Conservation (phyloP, 192 early-diverging fungal species). For the Podila horticola region DNA sequence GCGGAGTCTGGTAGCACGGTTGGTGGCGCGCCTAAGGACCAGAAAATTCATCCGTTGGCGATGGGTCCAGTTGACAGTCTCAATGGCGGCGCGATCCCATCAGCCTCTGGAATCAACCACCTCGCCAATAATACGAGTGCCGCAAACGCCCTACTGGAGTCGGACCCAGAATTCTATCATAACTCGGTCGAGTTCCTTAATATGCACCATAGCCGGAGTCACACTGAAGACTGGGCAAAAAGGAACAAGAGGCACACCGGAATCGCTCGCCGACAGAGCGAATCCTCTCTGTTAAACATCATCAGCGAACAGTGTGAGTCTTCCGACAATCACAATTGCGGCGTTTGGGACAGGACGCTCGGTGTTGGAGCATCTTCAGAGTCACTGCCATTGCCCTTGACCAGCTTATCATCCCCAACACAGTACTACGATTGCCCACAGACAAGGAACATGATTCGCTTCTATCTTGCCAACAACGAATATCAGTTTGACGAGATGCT, state of each 20-base stretch:
- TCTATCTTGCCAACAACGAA: conserved; percentile 14
- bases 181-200: conserved; percentile 35
- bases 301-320: not conserved
- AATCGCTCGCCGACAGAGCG: conserved; percentile 17
- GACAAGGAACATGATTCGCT: conserved; percentile 11
- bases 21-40: too few relatives aligned
- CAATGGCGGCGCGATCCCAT: not conserved
- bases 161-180: conserved; percentile 24
- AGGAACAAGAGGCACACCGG: conserved; percentile 26
- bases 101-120: not conserved
- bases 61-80: too few relatives aligned
- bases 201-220: conserved; percentile 19
- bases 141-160: not conserved
- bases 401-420: conserved; percentile 29
- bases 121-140: not conserved
- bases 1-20: too few relatives aligned
- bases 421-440: conserved; percentile 25
- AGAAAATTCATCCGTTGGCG: too few relatives aligned
- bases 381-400: not conserved
- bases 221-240: conserved; percentile 18
- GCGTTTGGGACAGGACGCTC: not conserved
- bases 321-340: not conserved
- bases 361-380: not conserved
- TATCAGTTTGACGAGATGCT: conserved; percentile 52
- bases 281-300: conserved; percentile 19